These are phyloP conservation scores for Triangularia setosa DNA, from an alignment of 2,329 filamentous ascomycete genomes.

Conservation along the genomic window DNA sequence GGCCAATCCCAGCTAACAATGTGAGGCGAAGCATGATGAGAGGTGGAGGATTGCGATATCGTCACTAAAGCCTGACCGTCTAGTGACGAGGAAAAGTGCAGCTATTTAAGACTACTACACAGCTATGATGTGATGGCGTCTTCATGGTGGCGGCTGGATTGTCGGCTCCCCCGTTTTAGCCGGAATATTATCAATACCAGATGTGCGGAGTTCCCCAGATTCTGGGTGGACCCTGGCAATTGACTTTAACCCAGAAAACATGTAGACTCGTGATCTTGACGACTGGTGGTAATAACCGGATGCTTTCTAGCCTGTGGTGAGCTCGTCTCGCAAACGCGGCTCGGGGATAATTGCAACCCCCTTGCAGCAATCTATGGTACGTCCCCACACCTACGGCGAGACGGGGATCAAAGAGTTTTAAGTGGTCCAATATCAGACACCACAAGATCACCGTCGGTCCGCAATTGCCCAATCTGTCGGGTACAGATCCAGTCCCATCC, in stretches of 20 bases:
- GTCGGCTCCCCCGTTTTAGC: constrained; percentile 9
- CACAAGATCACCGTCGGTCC: constrained; percentile 4
- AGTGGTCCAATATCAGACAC: not conserved
- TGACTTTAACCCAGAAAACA: constrained; percentile 7
- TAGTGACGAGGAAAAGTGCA: not conserved
- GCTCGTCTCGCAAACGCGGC: not conserved
- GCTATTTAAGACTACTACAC: not conserved
- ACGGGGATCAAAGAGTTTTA: not conserved
- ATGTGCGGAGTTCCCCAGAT: constrained; percentile 10
- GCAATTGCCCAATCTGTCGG: constrained; percentile 16
- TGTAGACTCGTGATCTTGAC: not conserved
- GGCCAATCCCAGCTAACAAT: constrained; percentile 15
- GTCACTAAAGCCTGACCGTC: not conserved
- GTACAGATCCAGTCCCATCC: not conserved
- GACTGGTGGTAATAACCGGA: constrained; percentile 10
- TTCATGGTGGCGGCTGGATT: not conserved
- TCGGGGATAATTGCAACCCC: constrained; percentile 13
- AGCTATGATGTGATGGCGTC: not conserved
- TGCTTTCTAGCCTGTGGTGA: constrained; percentile 5
- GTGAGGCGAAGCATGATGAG: constrained; percentile 17
- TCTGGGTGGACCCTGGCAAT: constrained; percentile 4
- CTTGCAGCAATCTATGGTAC: constrained; percentile 2
- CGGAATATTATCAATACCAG: constrained; percentile 3
- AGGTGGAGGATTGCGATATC: not conserved
- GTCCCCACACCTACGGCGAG: not conserved